phyloP scores from a whole-genome alignment of 805 yeast genomes.

The Candida oleophila region DNA sequence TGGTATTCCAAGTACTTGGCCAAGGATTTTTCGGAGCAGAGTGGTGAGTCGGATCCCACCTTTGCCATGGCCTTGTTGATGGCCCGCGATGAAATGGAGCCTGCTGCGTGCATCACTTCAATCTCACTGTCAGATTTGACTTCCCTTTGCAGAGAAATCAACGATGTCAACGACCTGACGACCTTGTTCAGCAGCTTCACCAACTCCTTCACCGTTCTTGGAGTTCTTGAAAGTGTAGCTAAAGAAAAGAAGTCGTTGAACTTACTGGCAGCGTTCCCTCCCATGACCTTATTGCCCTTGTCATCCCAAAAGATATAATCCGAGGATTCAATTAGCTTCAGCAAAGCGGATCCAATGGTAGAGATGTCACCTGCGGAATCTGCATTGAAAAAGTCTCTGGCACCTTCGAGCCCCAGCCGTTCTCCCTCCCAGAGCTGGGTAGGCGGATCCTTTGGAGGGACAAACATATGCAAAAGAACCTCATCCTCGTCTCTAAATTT shows the following conservation, averaged over 20 bases:
- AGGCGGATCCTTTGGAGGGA: constrained; percentile 75
- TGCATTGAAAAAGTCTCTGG: constrained; percentile 80
- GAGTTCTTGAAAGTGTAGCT: constrained; percentile 5
- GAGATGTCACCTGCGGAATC: constrained; percentile 63
- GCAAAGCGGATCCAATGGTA: constrained; percentile 42
- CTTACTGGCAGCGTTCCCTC: constrained; percentile 10
- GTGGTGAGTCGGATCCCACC: constrained; percentile 41
- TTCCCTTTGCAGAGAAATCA: constrained; percentile 53
- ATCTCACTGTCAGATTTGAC: constrained; percentile 79
- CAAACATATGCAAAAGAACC: constrained; percentile 70
- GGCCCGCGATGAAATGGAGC: constrained; percentile 77
- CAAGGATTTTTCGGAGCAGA: constrained; percentile 73
- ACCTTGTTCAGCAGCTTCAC: constrained; percentile 31
- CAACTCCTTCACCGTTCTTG: constrained; percentile 16
- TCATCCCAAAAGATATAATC: constrained; percentile 59
- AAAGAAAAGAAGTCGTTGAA: constrained; percentile 19
- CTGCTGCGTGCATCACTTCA: constrained; percentile 76
- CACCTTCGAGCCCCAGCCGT: constrained; percentile 84
- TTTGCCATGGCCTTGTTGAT: constrained; percentile 78
- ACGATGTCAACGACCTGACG: constrained; percentile 42
- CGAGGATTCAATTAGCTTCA: constrained; percentile 47
- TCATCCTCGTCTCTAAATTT: constrained; percentile 50
- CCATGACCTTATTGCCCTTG: constrained; percentile 10
- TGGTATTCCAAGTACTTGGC: constrained; percentile 79
- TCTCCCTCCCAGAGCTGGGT: constrained; percentile 95